phyloP scores from a whole-genome alignment of 2,329 filamentous ascomycete species.

The Botrytis elliptica region DNA sequence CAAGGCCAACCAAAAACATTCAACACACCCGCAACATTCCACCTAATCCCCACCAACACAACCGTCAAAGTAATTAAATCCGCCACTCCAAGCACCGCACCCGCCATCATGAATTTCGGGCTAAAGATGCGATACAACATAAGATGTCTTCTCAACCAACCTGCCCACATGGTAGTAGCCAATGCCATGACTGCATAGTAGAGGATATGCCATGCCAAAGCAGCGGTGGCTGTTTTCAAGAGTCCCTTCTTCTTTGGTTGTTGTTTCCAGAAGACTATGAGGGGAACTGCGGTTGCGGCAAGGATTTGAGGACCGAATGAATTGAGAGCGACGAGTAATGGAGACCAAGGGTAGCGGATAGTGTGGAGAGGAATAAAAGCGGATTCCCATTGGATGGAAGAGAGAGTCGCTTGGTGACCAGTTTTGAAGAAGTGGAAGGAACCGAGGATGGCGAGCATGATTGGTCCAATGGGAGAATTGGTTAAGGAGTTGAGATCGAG shows the following conservation, averaged over 20 bases:
- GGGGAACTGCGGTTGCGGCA: slow-evolving; percentile 73
- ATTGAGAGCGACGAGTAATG: slow-evolving; percentile 78
- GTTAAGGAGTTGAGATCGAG: slow-evolving; percentile 61
- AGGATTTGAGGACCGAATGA: slow-evolving; percentile 88
- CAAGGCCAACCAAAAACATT: slow-evolving; percentile 77
- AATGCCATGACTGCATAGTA: slow-evolving; percentile 83
- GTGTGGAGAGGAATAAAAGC: slow-evolving; percentile 86
- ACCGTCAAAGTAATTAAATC: slow-evolving; percentile 73
- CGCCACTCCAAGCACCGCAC: slow-evolving; percentile 67
- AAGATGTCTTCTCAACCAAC: slow-evolving; percentile 81
- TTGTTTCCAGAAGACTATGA: slow-evolving; percentile 86
- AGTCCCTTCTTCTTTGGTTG: slow-evolving; percentile 61
- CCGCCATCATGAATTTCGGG: slow-evolving; percentile 85
- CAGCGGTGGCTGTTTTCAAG: slow-evolving; percentile 61
- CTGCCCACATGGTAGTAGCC: slow-evolving; percentile 88
- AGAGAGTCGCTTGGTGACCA: slow-evolving; percentile 85
- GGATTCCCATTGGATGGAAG: slow-evolving; percentile 91
- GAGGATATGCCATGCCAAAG: slow-evolving; percentile 70
- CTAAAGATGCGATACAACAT: slow-evolving; percentile 96
- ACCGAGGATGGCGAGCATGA: slow-evolving; percentile 82
- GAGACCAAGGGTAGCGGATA: slow-evolving; percentile 86
- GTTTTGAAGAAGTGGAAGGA: slow-evolving; percentile 98
- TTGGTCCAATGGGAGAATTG: slow-evolving; percentile 73
- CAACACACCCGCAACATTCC: slow-evolving; percentile 73
- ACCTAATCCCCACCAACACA: slow-evolving; percentile 70